phyloP scores from a whole-genome alignment of 352 stramenopile genomes.

The Pythium inflatum region DNA sequence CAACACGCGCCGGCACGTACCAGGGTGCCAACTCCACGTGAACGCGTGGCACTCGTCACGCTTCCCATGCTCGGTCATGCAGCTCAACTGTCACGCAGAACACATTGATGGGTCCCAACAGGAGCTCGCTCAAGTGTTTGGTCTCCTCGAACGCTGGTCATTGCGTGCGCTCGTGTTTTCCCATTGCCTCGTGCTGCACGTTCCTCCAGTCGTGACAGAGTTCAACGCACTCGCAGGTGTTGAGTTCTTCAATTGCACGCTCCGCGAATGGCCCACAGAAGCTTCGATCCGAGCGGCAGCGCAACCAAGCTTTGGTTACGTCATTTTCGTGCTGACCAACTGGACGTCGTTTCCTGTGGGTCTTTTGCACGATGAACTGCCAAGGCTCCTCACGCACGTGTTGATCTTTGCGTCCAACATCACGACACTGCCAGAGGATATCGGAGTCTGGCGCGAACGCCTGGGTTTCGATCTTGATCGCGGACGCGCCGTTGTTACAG shows the following conservation, averaged over 20 bases:
- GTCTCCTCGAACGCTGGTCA: conserved; percentile 4
- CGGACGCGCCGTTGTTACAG: neutral
- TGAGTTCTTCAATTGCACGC: conserved; percentile 24
- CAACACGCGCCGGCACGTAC: neutral
- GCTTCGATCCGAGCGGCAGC: neutral
- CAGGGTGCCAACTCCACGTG: conserved; percentile 14
- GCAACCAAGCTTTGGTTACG: neutral
- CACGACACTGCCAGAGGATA: neutral
- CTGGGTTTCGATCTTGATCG: neutral
- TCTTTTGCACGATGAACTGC: conserved; percentile 6
- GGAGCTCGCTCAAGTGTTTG: conserved; percentile 3
- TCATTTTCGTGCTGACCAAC: neutral
- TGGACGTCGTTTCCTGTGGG: neutral
- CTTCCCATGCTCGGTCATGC: conserved; percentile 26
- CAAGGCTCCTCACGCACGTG: neutral
- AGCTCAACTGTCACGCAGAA: conserved; percentile 22
- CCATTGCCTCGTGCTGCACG: conserved; percentile 22
- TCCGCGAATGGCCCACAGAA: conserved; percentile 11
- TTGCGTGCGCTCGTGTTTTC: conserved; percentile 23
- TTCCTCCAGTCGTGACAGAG: conserved; percentile 7
- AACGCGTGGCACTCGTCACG: conserved; percentile 11
- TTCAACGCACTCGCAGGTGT: conserved; percentile 22
- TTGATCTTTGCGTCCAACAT: neutral
- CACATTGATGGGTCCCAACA: neutral
- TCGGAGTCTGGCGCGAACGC: neutral